phyloP scores from a whole-genome alignment of 2,329 filamentous ascomycete genomes.

The Aspergillus awamori region DNA sequence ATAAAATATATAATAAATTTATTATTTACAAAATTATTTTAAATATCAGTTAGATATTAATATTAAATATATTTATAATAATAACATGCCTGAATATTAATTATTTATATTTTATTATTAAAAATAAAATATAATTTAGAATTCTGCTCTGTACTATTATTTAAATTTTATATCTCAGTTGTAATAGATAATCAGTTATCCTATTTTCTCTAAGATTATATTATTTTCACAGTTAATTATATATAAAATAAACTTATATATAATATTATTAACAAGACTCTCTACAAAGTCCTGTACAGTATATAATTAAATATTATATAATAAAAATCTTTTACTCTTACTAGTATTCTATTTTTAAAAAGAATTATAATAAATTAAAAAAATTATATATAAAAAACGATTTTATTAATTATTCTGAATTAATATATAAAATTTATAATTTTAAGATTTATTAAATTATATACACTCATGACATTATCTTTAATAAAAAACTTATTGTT shows the following conservation, averaged over 20 bases:
- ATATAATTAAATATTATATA: no score
- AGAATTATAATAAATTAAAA: no score
- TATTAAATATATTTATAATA: constrained; percentile 1
- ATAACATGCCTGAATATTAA: background rate
- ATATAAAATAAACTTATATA: constrained; percentile 6
- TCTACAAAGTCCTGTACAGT: no score
- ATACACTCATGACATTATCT: no score
- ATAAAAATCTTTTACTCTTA: no score
- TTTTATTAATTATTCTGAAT: no score
- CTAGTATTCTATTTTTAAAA: no score
- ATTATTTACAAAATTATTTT: background rate
- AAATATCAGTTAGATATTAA: background rate
- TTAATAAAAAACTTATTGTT: no score
- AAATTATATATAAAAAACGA: no score
- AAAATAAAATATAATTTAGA: background rate
- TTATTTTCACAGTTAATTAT: constrained; percentile 4
- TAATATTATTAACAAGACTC: background rate
- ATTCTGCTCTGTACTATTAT: background rate
- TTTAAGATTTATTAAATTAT: no score
- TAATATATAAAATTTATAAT: no score
- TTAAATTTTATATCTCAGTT: background rate
- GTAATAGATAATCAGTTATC: background rate
- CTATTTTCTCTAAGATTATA: constrained; percentile 3
- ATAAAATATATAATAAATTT: background rate
- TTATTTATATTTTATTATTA: background rate